Evolutionary conservation across 1,284 basidiomycete species (phyloP).

Genomic region (Tilletia caries): DNA sequence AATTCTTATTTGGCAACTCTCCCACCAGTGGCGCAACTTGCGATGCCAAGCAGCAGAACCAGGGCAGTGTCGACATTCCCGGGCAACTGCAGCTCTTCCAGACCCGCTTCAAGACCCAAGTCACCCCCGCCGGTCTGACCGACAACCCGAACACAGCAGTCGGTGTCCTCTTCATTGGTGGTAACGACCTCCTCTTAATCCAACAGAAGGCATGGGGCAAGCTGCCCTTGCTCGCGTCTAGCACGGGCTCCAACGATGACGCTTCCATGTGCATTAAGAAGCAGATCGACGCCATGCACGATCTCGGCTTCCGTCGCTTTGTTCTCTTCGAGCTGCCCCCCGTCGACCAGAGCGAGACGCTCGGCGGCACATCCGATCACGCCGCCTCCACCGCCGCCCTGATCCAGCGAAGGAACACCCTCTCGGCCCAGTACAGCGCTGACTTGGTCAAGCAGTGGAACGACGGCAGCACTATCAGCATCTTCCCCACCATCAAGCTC

Average conservation of each 20-base stretch:
- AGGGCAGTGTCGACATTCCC: neutral
- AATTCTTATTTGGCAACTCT: neutral
- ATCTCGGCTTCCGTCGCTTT: neutral
- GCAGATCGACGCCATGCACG: neutral
- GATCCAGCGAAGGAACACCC: neutral
- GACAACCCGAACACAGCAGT: neutral
- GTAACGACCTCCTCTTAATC: neutral
- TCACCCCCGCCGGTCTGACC: neutral
- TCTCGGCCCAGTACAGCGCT: neutral
- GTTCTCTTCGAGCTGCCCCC: neutral
- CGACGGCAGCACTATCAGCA: conserved; percentile 4
- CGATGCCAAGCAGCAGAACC: neutral
- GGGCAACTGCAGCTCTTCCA: neutral
- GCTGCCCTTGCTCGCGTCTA: neutral
- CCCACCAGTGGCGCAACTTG: neutral
- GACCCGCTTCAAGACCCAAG: neutral
- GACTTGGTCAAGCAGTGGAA: neutral
- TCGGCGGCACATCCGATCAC: neutral
- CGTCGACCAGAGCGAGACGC: neutral
- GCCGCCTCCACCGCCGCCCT: neutral
- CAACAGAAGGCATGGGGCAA: neutral
- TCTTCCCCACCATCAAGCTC: neutral
- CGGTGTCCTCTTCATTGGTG: neutral
- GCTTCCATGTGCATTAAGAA: neutral
- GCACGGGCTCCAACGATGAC: neutral